These are phyloP conservation scores for Pseudoscleropodium purum DNA, from an alignment of 225 moss, liverwort and hornwort species.

Conservation along the genomic window DNA sequence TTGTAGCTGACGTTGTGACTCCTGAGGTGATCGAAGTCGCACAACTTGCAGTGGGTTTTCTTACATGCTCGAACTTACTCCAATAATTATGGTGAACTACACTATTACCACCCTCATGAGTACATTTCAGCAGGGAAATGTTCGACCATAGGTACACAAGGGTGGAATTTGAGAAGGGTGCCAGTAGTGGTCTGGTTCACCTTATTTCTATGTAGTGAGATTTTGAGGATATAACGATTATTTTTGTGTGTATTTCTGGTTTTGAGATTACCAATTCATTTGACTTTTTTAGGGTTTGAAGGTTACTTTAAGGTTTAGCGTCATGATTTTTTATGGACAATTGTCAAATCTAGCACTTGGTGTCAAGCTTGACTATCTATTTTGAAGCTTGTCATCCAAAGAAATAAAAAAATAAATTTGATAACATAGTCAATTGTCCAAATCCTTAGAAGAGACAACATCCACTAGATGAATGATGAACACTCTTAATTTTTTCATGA, in stretches of 20 bases:
- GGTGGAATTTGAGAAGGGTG: no score
- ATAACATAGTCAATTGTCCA: neutral
- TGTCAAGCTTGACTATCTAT: neutral
- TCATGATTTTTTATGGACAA: neutral
- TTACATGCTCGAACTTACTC: neutral
- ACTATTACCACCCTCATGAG: no score
- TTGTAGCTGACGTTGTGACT: neutral
- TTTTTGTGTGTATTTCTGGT: accelerated
- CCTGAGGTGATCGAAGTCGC: neutral
- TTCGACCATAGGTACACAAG: no score
- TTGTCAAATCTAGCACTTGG: no score
- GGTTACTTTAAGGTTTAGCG: no score
- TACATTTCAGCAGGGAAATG: no score
- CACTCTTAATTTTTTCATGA: neutral
- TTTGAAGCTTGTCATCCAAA: neutral
- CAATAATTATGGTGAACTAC: no score
- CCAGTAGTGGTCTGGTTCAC: no score
- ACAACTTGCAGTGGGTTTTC: no score
- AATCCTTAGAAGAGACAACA: accelerated
- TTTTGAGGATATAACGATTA: accelerated
- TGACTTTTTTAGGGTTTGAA: neutral
- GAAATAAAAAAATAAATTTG: no score
- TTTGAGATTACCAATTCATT: neutral
- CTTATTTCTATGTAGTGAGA: no score
- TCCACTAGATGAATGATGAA: neutral